phyloP scores from a whole-genome alignment of 371 early-diverging fungal species.

The Syncephalastrum monosporum region DNA sequence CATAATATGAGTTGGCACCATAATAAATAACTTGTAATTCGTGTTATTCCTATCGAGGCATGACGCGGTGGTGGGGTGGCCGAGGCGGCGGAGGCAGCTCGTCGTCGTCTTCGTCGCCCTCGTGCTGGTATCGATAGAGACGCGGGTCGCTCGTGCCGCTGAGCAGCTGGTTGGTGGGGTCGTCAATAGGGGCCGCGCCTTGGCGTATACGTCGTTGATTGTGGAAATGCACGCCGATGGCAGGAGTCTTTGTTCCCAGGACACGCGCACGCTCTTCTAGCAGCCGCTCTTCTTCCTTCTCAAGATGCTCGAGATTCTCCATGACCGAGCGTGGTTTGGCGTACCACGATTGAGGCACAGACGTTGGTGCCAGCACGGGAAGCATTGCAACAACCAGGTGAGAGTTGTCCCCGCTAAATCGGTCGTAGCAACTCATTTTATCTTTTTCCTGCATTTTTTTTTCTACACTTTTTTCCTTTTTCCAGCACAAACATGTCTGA shows the following conservation, averaged over 20 bases:
- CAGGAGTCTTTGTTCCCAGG: neutral
- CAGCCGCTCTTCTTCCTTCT: conserved; percentile 13
- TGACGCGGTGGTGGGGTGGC: conserved; percentile 1
- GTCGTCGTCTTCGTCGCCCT: too few relatives aligned
- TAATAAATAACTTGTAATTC: too few relatives aligned
- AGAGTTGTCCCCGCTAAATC: neutral
- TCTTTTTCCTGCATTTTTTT: too few relatives aligned
- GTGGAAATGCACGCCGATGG: neutral
- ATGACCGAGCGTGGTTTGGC: conserved; percentile 5
- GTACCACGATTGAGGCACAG: conserved; percentile 14
- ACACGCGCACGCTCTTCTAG: conserved; percentile 6
- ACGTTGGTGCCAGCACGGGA: conserved; percentile 12
- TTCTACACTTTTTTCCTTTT: neutral
- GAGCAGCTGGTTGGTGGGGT: too few relatives aligned
- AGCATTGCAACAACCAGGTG: neutral
- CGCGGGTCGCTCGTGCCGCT: too few relatives aligned
- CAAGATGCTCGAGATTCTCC: conserved; percentile 7
- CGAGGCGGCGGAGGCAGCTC: too few relatives aligned
- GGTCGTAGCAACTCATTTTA: too few relatives aligned
- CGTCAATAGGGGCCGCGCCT: neutral
- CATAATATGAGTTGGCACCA: too few relatives aligned
- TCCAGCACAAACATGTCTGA: neutral
- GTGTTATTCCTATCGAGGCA: conserved; percentile 1
- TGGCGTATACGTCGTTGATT: conserved; percentile 1
- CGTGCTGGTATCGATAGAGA: too few relatives aligned